A percentile compares a stretch with the other conserved stretches of the same genome.
phyloP scores from a whole-genome alignment of 2,329 filamentous ascomycete species.

The Fusarium humuli region DNA sequence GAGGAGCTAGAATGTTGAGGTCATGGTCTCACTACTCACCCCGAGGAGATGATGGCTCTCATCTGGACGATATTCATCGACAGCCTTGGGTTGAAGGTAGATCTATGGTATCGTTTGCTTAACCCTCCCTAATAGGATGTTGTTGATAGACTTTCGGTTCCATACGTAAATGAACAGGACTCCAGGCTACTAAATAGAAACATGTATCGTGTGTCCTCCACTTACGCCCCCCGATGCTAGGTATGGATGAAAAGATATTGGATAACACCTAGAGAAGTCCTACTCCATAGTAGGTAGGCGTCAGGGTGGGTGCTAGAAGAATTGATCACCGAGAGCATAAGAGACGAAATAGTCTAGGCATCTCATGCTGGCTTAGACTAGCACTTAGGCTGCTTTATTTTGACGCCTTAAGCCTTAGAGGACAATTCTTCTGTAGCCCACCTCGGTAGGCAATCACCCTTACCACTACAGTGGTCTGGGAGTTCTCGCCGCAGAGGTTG shows the following conservation, averaged over 20 bases:
- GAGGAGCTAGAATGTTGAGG: constrained; percentile 46
- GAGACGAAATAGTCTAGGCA: neutral
- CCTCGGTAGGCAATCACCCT: neutral
- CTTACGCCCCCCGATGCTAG: neutral
- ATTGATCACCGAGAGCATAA: neutral
- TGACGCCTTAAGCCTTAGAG: neutral
- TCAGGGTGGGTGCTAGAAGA: too few relatives aligned
- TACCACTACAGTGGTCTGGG: neutral
- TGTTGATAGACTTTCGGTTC: neutral
- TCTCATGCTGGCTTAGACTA: neutral
- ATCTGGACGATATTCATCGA: constrained; percentile 47
- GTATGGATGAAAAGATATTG: neutral
- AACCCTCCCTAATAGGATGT: neutral
- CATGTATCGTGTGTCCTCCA: neutral
- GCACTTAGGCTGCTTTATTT: neutral
- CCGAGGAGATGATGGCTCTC: constrained; percentile 55
- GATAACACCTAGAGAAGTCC: neutral
- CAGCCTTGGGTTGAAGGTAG: constrained; percentile 36
- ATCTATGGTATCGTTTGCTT: constrained; percentile 28
- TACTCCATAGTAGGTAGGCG: too few relatives aligned
- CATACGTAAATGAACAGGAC: neutral
- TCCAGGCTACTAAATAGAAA: neutral
- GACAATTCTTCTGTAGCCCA: too few relatives aligned
- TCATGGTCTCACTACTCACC: constrained; percentile 54
- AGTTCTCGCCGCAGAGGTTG: neutral